phyloP scores from a whole-genome alignment of 2,329 filamentous ascomycete species.

The Cladosporium sp. region DNA sequence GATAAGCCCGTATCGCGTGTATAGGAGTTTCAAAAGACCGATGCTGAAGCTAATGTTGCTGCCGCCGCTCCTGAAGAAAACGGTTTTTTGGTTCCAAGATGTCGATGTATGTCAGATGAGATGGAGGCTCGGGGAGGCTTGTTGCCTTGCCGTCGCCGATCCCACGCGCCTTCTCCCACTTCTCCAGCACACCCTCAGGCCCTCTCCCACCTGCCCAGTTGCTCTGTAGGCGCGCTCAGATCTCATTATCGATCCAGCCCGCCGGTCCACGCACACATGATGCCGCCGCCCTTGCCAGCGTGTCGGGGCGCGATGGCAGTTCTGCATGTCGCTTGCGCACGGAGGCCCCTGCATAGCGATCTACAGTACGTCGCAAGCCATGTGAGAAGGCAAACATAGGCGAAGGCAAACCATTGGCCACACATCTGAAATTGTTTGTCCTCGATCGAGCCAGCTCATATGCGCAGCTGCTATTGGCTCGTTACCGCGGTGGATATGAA shows the following conservation, averaged over 20 bases:
- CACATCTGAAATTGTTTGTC: background rate
- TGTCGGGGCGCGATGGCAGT: background rate
- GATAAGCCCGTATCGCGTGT: background rate
- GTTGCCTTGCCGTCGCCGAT: background rate
- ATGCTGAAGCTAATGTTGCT: background rate
- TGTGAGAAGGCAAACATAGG: background rate
- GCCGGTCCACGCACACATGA: background rate
- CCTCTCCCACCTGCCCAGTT: background rate
- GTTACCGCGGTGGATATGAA: background rate
- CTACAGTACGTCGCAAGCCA: background rate
- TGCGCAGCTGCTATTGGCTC: background rate
- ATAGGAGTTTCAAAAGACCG: background rate
- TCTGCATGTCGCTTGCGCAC: background rate
- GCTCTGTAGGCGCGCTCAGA: background rate
- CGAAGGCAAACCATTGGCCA: background rate
- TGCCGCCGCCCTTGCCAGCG: background rate
- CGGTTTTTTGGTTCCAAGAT: background rate
- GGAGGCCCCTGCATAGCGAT: background rate
- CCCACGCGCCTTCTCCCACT: slow-evolving; percentile 1
- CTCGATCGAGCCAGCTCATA: background rate
- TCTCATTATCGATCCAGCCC: background rate
- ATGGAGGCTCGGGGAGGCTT: background rate
- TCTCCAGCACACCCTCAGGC: background rate
- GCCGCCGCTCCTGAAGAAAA: background rate
- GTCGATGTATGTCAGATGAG: background rate